Percentiles rank a stretch among this genome's conserved stretches.
Evolutionary conservation across 108 stramenopile species (phyloP).

Genomic region (Seminavis robusta): DNA sequence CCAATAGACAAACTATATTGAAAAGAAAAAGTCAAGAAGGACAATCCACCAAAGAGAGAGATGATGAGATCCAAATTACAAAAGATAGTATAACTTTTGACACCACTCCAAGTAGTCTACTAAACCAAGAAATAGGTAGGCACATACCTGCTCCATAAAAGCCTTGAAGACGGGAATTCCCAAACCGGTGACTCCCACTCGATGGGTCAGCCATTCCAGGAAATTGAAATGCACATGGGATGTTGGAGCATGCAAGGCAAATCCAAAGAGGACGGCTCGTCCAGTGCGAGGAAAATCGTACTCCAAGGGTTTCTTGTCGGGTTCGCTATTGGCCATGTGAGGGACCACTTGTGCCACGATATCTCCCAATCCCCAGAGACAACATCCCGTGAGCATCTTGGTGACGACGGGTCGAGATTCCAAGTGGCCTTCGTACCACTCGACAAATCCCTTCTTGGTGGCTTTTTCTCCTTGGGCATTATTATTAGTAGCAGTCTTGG

Average conservation of each 20-base stretch:
- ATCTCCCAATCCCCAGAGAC: slow-evolving; percentile 76
- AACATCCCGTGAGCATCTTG: slow-evolving; percentile 59
- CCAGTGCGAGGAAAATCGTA: slow-evolving; percentile 60
- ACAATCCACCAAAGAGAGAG: not conserved
- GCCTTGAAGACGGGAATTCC: slow-evolving; percentile 70
- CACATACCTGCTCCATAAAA: slow-evolving; percentile 68
- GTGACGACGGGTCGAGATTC: slow-evolving; percentile 49
- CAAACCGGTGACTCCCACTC: slow-evolving; percentile 46
- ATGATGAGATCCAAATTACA: not conserved
- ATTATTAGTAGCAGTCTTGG: no score
- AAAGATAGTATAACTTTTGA: no score
- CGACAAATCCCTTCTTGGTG: slow-evolving; percentile 52
- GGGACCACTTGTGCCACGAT: slow-evolving; percentile 70
- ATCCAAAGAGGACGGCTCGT: slow-evolving; percentile 61
- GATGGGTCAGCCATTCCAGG: slow-evolving; percentile 71
- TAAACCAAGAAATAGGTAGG: no score
- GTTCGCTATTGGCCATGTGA: slow-evolving; percentile 5
- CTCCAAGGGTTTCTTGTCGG: slow-evolving; percentile 6
- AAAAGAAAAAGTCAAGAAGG: slow-evolving; percentile 3
- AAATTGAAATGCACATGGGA: slow-evolving; percentile 76
- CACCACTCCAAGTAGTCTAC: no score
- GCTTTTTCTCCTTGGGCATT: not conserved
- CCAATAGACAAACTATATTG: slow-evolving; percentile 72
- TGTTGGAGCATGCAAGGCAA: slow-evolving; percentile 67
- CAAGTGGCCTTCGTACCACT: slow-evolving; percentile 73